Conservation (phyloP, 768 basidiomycete species). For the Lactifluus echinatus region DNA sequence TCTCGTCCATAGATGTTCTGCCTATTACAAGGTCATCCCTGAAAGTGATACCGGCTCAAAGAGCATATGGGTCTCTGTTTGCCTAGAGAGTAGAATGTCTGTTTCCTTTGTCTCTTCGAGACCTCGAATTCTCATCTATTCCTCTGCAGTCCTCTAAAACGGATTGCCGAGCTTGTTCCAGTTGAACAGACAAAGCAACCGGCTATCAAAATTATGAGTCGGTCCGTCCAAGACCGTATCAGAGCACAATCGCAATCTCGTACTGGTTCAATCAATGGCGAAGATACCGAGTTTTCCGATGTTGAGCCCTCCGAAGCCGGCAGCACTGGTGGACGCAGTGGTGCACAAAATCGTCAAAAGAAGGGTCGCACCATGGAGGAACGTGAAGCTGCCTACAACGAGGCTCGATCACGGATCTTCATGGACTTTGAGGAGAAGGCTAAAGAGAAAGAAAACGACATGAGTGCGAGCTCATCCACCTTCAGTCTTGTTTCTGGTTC, state of each 20-base stretch:
- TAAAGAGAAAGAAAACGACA: constrained; percentile 53
- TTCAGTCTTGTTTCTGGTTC: constrained; percentile 64
- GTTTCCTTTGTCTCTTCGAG: constrained; percentile 26
- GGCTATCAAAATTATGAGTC: constrained; percentile 85
- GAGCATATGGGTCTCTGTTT: constrained; percentile 46
- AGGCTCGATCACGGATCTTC: constrained; percentile 80
- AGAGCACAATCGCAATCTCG: constrained; percentile 57
- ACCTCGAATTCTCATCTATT: constrained; percentile 16
- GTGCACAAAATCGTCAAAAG: constrained; percentile 48
- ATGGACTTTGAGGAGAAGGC: constrained; percentile 66
- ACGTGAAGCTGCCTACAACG: constrained; percentile 83
- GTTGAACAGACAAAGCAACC: constrained; percentile 59
- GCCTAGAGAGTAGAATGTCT: constrained; percentile 68
- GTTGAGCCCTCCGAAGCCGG: constrained; percentile 73
- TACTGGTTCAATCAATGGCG: constrained; percentile 61
- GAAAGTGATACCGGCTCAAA: constrained; percentile 62
- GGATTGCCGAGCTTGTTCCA: constrained; percentile 72
- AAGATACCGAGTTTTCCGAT: constrained; percentile 72
- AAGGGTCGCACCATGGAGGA: constrained; percentile 75
- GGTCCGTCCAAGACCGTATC: constrained; percentile 46
- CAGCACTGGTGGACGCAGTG: constrained; percentile 61
- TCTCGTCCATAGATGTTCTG: constrained; percentile 78
- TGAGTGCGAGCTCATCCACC: constrained; percentile 71
- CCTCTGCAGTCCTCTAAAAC: constrained; percentile 50
- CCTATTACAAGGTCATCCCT: constrained; percentile 67